phyloP scores from a whole-genome alignment of 108 stramenopile species.

The Discostella stelligeroides region DNA sequence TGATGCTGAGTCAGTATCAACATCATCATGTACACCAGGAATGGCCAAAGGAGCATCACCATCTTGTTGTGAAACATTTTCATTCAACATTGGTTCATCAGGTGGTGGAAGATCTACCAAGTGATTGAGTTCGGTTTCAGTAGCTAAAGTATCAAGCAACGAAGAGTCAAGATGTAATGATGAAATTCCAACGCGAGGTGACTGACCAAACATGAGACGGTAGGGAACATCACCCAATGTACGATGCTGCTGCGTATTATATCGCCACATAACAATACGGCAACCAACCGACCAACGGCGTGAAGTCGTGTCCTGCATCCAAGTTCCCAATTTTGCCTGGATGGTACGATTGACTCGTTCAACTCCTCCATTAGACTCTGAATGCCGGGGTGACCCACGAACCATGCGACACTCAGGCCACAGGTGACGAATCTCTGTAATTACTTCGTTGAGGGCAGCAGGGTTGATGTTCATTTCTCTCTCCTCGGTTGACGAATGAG shows the following conservation, averaged over 20 bases:
- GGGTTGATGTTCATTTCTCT: no score
- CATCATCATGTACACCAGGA: no score
- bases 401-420: constrained; percentile 13
- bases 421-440: neutral
- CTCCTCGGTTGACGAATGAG: no score
- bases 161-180: neutral
- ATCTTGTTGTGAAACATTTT: no score
- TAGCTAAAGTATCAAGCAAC: neutral
- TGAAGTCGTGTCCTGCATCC: constrained; percentile 2
- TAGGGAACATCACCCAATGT: neutral
- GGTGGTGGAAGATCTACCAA: neutral
- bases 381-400: constrained; percentile 4
- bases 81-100: no score
- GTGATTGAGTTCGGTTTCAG: constrained; percentile 3
- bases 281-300: no score
- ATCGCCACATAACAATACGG: constrained; percentile 4
- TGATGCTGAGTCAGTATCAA: no score
- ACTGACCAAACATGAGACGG: no score
- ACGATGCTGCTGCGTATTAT: constrained; percentile 3
- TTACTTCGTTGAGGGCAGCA: no score
- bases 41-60: no score
- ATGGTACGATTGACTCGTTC: constrained; percentile 7
- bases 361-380: no score
- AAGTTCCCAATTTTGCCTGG: neutral
- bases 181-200: constrained; percentile 5